These are phyloP conservation scores for Jatropha podagrica DNA, from an alignment of 441 rosid genomes.

Conservation along the genomic window DNA sequence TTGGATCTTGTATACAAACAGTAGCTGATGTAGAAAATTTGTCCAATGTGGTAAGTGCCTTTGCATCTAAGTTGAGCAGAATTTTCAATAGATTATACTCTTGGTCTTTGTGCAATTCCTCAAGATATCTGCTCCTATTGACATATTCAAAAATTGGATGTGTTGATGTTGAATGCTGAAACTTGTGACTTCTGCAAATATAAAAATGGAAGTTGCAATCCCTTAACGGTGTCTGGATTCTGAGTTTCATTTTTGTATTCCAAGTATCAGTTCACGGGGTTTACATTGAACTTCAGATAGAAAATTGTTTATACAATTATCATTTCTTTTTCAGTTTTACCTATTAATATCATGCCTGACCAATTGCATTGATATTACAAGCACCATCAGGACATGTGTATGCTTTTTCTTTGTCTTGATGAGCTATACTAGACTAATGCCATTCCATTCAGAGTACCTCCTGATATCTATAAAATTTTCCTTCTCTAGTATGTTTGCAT, in stretches of 20 bases:
- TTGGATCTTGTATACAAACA: constrained; percentile 86
- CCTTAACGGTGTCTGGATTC: neutral
- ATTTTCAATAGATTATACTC: neutral
- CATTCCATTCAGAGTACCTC: neutral
- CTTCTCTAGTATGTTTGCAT: neutral
- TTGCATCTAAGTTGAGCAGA: constrained; percentile 4
- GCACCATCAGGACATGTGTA: neutral
- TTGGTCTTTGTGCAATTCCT: neutral
- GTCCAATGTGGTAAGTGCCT: constrained; percentile 55
- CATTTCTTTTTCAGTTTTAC: neutral
- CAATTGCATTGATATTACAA: neutral
- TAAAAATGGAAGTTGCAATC: neutral
- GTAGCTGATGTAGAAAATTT: constrained; percentile 71
- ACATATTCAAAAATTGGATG: neutral
- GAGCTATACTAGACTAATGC: constrained; percentile 6
- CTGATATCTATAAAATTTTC: neutral
- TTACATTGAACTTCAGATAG: neutral
- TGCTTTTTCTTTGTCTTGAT: constrained; percentile 6
- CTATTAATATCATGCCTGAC: neutral
- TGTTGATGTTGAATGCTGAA: neutral
- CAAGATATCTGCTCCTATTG: neutral
- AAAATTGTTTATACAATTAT: neutral
- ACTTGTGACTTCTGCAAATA: neutral
- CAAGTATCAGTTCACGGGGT: neutral
- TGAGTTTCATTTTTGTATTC: neutral